Evolutionary conservation across 2,329 filamentous ascomycete genomes (phyloP), one percentile per base, ranked within the genome.

Genomic region (Verticillium albo-atrum): DNA sequence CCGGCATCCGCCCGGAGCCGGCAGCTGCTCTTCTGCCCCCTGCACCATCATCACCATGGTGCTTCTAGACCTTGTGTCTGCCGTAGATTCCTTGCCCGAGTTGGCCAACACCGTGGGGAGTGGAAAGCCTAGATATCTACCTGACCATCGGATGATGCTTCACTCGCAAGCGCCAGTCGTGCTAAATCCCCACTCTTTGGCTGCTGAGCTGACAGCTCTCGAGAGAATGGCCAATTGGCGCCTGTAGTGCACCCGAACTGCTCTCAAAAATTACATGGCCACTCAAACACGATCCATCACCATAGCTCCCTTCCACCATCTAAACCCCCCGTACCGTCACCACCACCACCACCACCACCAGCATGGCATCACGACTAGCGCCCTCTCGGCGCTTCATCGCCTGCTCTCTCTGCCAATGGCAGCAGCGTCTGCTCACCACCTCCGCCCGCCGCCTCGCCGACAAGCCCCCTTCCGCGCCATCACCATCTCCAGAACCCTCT

Each of bases 401-500:
- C 56, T 84, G 82, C 67, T 68, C 80, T 15, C 61, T 78, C 56
- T 85, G 82, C 71, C 80, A 82, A 75, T 80, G 79, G 71, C 79
- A 80, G 28, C 34, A 56, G 58, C 73, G 75, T 56, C 70, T 74
- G 28, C 80, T 86, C 64, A 75, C 75, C 65, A 74, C 76, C 20
- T 79, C 82, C 2, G 74, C 78, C 61, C 69, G 71, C 30, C 67
- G 63, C 53, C 64, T 74, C 6, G 69, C 70, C 57, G 68, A 68
- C 69, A 72, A 61, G 58, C 65, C 52, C 15, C 62, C 37, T 28
- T 57, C 60, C 15, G 32, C 61, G 58, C 56, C 58, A 23, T 58
- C 55, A 26, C 34, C 62, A 58, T 55, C 58, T 23, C 58, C 55
- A 27, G 57, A 63, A 64, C 66, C 62, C 63, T 67, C 58, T 23